Conservation (phyloP, 306 rosid genomes). For the Bauhinia variegata region DNA sequence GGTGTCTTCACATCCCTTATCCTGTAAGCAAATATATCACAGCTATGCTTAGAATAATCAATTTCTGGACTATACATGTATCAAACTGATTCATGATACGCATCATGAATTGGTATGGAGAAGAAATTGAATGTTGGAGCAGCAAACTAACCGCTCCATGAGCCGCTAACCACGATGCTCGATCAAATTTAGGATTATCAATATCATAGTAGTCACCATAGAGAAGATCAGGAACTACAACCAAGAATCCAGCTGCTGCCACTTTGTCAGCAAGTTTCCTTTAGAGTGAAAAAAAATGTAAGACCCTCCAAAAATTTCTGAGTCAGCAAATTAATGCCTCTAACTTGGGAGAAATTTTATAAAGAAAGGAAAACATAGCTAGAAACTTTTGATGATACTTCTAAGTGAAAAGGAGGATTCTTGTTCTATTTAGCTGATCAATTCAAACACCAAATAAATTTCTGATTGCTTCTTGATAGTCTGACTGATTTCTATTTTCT, state of each 20-base stretch:
- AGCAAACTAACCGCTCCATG: constrained; percentile 49
- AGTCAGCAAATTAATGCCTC: background rate
- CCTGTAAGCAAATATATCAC: constrained; percentile 36
- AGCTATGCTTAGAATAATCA: background rate
- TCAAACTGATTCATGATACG: background rate
- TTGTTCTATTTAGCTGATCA: too few species aligned
- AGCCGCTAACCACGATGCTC: constrained; percentile 38
- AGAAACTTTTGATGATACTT: too few species aligned
- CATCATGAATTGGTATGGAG: background rate
- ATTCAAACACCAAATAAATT: too few species aligned
- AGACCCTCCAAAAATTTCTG: background rate
- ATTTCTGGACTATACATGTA: background rate
- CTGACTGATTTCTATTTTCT: too few species aligned
- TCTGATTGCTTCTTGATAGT: too few species aligned
- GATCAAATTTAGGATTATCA: constrained; percentile 39
- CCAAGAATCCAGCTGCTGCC: constrained; percentile 58
- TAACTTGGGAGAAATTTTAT: constrained; percentile 11
- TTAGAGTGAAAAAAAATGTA: constrained; percentile 32
- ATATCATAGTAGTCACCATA: constrained; percentile 44
- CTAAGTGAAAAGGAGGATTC: too few species aligned
- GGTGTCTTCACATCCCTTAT: constrained; percentile 54
- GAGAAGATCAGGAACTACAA: constrained; percentile 67
- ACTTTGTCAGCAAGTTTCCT: constrained; percentile 70
- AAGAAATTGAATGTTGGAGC: background rate
- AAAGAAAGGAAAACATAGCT: background rate